Evolutionary conservation across 1,284 basidiomycete species (phyloP).

Genomic region (Cutaneotrichosporon dermatis): DNA sequence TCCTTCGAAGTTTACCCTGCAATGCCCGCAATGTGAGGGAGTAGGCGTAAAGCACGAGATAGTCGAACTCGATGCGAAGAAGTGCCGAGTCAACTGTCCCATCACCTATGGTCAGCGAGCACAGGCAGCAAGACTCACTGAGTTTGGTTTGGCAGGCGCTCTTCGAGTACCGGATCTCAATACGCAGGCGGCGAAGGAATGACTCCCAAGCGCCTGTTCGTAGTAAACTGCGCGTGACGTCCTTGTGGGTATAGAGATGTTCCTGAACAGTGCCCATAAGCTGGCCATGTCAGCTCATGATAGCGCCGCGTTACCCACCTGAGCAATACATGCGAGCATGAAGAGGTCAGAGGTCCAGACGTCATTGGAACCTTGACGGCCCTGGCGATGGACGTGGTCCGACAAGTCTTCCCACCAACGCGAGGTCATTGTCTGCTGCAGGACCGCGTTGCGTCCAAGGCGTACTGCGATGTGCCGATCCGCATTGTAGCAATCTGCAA

Average conservation of each 20-base stretch:
- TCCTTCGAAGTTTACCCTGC: conserved; percentile 14
- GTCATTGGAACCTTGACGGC: background rate
- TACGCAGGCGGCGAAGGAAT: conserved; percentile 8
- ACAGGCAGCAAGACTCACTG: background rate
- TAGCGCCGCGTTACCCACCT: background rate
- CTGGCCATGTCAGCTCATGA: background rate
- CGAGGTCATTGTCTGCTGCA: conserved; percentile 12
- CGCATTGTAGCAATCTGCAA: conserved; percentile 15
- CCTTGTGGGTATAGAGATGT: conserved; percentile 13
- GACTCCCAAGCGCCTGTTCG: conserved; percentile 14
- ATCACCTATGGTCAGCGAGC: background rate
- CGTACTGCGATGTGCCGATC: too few relatives aligned
- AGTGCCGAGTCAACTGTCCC: conserved; percentile 11
- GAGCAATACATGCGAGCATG: conserved; percentile 4
- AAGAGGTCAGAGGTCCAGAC: conserved; percentile 9
- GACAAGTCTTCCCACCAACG: conserved; percentile 18
- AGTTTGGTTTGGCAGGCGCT: conserved; percentile 6
- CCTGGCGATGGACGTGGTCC: background rate
- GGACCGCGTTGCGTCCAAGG: too few relatives aligned
- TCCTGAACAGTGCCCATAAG: conserved; percentile 15
- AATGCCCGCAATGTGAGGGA: conserved; percentile 12
- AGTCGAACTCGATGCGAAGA: conserved; percentile 15
- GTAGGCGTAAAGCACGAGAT: conserved; percentile 15
- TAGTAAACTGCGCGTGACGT: conserved; percentile 10
- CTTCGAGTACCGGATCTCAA: conserved; percentile 15